Evolutionary conservation across 257 asterid species (phyloP), one percentile per base, ranked within the genome.

Genomic region (Avicennia marina): DNA sequence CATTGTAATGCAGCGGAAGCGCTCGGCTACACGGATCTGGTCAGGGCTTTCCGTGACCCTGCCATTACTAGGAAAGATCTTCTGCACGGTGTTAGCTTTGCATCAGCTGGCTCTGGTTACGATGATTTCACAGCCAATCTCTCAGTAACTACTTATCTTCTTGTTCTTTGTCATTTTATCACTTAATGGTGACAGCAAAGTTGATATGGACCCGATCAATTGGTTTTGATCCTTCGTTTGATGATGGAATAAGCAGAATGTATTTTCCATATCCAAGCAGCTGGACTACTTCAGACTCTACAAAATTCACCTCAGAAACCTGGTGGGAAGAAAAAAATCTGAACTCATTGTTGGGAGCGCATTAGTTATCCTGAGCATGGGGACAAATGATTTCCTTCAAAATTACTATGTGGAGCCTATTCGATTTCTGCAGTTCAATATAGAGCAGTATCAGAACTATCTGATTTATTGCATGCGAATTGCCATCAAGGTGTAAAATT

Each of bases 61-160:
- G 24, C 61, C 9, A 27, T 73, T 17, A 68, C 69, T 8, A 70
- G 49, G 46, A 26, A 41, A 31, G 83, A 81, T 53, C 3, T 81
- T 45, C n/a, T 78, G 17, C 78, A 79, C 4, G 89, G 81, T 8
- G 67, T 78, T 42, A 75, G 85, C 67, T 81, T 81, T 24, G 89
- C 86, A 12, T 78, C 89, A 10, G 83, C 89, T 1, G 79, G 60
- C 43, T 75, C 83, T 5, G 89, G 89, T 26, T 81, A 78, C 21
- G 87, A 80, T 59, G 81, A 77, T 5, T 53, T 68, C 59, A 80
- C 87, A 0, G 79, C 87, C 44, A 74, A 74, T 63, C 54, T 80
- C 48, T 62, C 78, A 0, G 87, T 80, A 77, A 58, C 11, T 12
- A 0, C n/a, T n/a, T n/a, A n/a, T n/a, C n/a, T 2, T 24, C 17